Base-by-base conservation (phyloP, 2,329 filamentous ascomycete genomes). In the Neospermospora avenae region DNA sequence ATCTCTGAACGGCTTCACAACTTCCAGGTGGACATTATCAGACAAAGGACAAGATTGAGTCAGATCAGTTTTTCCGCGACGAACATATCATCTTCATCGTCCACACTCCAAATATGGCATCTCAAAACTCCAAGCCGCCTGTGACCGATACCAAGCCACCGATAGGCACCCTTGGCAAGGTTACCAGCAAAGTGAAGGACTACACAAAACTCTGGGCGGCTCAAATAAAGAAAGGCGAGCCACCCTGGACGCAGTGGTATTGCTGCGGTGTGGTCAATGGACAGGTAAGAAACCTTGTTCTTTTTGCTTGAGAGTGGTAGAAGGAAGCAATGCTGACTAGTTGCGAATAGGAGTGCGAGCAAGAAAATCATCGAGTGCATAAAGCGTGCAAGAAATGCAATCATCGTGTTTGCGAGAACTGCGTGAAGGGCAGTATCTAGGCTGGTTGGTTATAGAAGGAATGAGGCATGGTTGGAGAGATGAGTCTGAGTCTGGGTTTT, bases 201-300 rank as follows among this genome's bases (percentile, higher is more conserved):
- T 60, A 58, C 37, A 37, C 44, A 13, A 44, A 44, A 28, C 59
- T 58, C 24, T 65, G 46, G 52, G 54, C 52, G n/a, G 51, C 60
- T 42, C 64, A 66, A 6, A 51, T 64, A 45, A 61, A 60, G 57
- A 63, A 58, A 28, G 64, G 64, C 3, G 58, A 64, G 37, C 59
- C 61, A 41, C 64, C 64, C 2, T 66, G 64, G 64, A 66, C 60
- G 2, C 64, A 66, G 14, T 66, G 64, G 64, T 61, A 66, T 53
- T 66, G 64, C 25, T 66, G 64, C 55, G 48, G 59, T 5, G 14
- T 60, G 13, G 45, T 58, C 4, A 44, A 55, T 37, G 62, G 64
- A 3, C 22, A 42, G 25, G 62, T 55, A 61, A 49, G 64, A 10
- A n/a, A n/a, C n/a, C n/a, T n/a, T n/a, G n/a, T n/a, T n/a, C n/a